Base-by-base conservation (phyloP, 2,329 filamentous ascomycete species). In the Alternaria sp. region DNA sequence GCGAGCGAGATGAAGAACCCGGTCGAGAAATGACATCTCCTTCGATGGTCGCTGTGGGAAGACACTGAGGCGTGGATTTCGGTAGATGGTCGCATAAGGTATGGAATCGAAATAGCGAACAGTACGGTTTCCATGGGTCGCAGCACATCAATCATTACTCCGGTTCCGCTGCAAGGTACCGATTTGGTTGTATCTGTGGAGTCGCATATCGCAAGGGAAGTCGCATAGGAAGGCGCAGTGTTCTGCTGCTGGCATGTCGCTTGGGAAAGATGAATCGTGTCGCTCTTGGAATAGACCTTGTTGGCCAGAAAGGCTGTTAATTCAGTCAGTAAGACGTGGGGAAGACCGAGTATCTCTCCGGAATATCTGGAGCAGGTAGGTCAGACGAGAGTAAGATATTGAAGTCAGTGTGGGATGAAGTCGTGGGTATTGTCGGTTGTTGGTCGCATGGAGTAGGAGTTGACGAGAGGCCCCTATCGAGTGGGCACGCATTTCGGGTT, bases 401-500 rank as follows among this genome's bases (percentile, higher is more conserved):
- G 28, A 12, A 43, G 46, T 36, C 15, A 47, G 13, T 32, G 40
- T 36, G 49, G 49, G 28, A 52, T 40, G 19, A 30, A 15, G n/a
- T 52, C 49, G 49, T 23, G 49, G 49, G 28, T 52, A 52, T 52
- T 25, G 28, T 52, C 49, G 30, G 49, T n/a, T 36, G 28, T 11
- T 36, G 19, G 49, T 40, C 9, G 30, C 28, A 19, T 36, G 28
- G 44, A 30, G 44, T 11, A 45, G 49, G 17, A 15, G 58, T 49
- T 28, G 51, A 26, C 30, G 52, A 32, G 13, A 50, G 25, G 11
- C 30, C 25, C 32, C 32, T 53, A 36, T 44, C 21, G 40, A 23
- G 51, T 56, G 58, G 58, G 49, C 28, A 46, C 19, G 10, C 21
- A 56, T 26, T 44, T 49, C 30, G 17, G 59, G 47, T 53, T 58